Base-by-base conservation (phyloP, 192 early-diverging fungal genomes). In the Cladochytrium replicatum region DNA sequence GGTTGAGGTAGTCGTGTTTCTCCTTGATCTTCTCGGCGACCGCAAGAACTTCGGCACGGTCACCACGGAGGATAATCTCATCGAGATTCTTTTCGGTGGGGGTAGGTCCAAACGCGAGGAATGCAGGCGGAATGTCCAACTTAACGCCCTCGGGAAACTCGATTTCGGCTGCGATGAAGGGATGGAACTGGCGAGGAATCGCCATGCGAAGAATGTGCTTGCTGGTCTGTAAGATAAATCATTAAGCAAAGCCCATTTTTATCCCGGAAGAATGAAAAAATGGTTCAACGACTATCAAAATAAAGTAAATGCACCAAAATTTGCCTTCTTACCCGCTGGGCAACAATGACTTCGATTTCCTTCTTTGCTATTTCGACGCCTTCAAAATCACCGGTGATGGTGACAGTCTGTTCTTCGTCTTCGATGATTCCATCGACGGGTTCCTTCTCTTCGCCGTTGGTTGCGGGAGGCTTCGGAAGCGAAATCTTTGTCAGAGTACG, bases 101-200 rank as follows among this genome's bases (percentile, higher is more conserved):
- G n/a, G 56, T 53, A 2, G 41, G n/a, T n/a, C 68, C 68, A 34
- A 58, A 54, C 9, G 63, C 44, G 24, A 68, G 64, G 15, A 71
- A 54, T n/a, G n/a, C n/a, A 29, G 81, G 76, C 1, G 93, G 89
- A 38, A 95, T 78, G 55, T 80, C 80, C 54, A 99, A 85, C 45
- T 76, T 72, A 26, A 85, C 80, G 43, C 65, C 72, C n/a, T n/a
- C n/a, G n/a, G n/a, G n/a, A n/a, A n/a, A n/a, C n/a, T n/a, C n/a
- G n/a, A n/a, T n/a, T n/a, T n/a, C n/a, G n/a, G n/a, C 91, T n/a
- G 80, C 73, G 43, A 99, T 76, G 61, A 99, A 84, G 15, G 88
- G 84, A 53, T 88, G 81, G 60, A 71, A 86, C 8, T 82, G 68
- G 27, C 75, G 66, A 7, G 87, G 82, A 29, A 96, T 63, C 3